Base-by-base conservation (phyloP, 2,329 filamentous ascomycete species). In the Trichoderma asperellum region DNA sequence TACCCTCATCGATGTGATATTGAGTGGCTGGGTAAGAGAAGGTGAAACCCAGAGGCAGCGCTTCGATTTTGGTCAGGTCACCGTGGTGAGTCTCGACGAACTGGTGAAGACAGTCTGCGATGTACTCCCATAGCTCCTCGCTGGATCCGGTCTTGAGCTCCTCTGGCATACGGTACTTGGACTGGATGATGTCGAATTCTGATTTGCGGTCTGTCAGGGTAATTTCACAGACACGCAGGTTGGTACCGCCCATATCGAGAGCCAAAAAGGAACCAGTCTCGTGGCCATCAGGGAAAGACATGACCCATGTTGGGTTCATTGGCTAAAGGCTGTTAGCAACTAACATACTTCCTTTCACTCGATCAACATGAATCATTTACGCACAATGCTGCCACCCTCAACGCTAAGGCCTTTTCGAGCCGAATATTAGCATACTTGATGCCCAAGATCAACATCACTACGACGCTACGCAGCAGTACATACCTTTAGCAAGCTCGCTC, bases 231-330 rank as follows among this genome's bases (percentile, higher is more conserved):
- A 98, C 94, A 79, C 95, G 92, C 72, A 97, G 83, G 81, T 98
- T 98, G 76, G 95, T 98, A 75, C 95, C 95, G 69, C 95, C 95
- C 92, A 98, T 96, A 78, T 98, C 95, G 53, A 98, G 86, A 68
- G 95, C 94, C 49, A 98, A 85, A 79, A 90, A 97, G 16, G 91
- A 96, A 71, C 95, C 95, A 10, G 89, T 92, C 81, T 97, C 95
- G 73, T 94, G 81, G 73, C 95, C 95, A 77, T 91, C 91, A 27
- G 95, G 95, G 80, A 93, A 93, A 58, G 88, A 88, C 89, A 97
- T 94, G 72, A 96, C 94, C 95, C 95, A 97, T 68, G 94, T 97
- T 70, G 95, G 92, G 83, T 97, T 97, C 95, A 98, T 97, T 70
- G 95, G 94, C 93, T 97, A 59, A 7, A 35, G 6, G 24, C 11